These are phyloP conservation scores for Cyberlindnera amylophila DNA, from an alignment of 805 yeast species.

Conservation along the genomic window DNA sequence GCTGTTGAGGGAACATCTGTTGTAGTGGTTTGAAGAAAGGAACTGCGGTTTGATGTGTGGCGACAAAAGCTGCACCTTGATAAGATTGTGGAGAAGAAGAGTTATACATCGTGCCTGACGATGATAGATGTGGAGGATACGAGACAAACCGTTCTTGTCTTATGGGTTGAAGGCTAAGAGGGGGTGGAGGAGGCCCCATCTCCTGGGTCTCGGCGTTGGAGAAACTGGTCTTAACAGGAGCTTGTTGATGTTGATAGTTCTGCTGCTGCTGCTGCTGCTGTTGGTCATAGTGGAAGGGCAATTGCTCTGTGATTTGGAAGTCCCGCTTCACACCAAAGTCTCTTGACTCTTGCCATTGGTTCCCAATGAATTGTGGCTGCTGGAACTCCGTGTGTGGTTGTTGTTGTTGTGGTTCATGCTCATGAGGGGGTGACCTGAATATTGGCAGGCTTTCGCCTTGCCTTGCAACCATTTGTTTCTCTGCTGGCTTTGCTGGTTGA, in stretches of 20 bases:
- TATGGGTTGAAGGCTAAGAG: too few relatives aligned
- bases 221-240: conserved; percentile 4
- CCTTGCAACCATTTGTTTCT: too few relatives aligned
- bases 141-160: background rate
- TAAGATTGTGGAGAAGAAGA: background rate
- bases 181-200: too few relatives aligned
- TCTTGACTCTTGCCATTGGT: too few relatives aligned
- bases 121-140: background rate
- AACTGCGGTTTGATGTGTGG: background rate
- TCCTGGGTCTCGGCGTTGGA: background rate
- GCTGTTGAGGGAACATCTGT: background rate
- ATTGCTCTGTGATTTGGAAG: background rate
- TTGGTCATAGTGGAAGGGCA: background rate
- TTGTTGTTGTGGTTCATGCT: too few relatives aligned
- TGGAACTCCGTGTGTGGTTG: too few relatives aligned
- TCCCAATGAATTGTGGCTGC: too few relatives aligned
- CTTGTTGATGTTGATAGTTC: conserved; percentile 5
- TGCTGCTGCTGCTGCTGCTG: background rate
- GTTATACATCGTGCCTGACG: background rate
- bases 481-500: too few relatives aligned
- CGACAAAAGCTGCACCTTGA: background rate
- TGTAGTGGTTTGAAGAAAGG: background rate
- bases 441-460: too few relatives aligned
- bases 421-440: too few relatives aligned
- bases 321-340: too few relatives aligned